phyloP scores from a whole-genome alignment of 306 rosid genomes.

The Macrotyloma uniflorum region DNA sequence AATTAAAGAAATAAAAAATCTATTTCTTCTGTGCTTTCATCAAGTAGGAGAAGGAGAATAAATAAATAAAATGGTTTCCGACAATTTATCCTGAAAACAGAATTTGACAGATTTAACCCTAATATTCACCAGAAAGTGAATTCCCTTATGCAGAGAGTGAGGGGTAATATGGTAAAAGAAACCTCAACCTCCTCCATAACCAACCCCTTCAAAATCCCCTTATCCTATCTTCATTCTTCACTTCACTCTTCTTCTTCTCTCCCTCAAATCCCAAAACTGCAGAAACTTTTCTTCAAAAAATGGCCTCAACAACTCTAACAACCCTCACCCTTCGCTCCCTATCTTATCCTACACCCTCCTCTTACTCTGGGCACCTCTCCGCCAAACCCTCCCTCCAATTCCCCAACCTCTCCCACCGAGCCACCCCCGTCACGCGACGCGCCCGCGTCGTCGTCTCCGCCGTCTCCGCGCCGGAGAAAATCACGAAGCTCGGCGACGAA shows the following conservation, averaged over 20 bases:
- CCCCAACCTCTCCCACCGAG: slow-evolving; percentile 54
- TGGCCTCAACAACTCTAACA: slow-evolving; percentile 48
- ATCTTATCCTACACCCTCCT: slow-evolving; percentile 44
- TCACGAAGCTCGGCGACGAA: slow-evolving; percentile 66
- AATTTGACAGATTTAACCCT: background rate
- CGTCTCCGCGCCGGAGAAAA: slow-evolving; percentile 75
- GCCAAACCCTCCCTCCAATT: slow-evolving; percentile 52
- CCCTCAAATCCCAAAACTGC: background rate
- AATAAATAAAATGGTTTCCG: too few species aligned
- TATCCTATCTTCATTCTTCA: background rate
- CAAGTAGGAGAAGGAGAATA: too few species aligned
- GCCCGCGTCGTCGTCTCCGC: slow-evolving; percentile 60
- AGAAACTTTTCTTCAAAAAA: slow-evolving; percentile 10
- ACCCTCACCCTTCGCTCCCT: slow-evolving; percentile 55
- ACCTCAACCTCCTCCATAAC: background rate
- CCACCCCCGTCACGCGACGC: slow-evolving; percentile 43
- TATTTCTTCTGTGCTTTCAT: background rate
- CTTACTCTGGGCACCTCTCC: slow-evolving; percentile 44
- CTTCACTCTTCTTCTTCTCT: background rate
- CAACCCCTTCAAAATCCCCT: background rate
- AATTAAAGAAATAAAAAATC: too few species aligned
- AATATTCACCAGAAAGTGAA: background rate
- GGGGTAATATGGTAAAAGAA: background rate
- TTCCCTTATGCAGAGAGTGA: background rate
- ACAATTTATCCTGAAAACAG: background rate